Evolutionary conservation across 139 green algal genomes (phyloP), one percentile per base, ranked within the genome.

Genomic region (Yamagishiella unicocca): DNA sequence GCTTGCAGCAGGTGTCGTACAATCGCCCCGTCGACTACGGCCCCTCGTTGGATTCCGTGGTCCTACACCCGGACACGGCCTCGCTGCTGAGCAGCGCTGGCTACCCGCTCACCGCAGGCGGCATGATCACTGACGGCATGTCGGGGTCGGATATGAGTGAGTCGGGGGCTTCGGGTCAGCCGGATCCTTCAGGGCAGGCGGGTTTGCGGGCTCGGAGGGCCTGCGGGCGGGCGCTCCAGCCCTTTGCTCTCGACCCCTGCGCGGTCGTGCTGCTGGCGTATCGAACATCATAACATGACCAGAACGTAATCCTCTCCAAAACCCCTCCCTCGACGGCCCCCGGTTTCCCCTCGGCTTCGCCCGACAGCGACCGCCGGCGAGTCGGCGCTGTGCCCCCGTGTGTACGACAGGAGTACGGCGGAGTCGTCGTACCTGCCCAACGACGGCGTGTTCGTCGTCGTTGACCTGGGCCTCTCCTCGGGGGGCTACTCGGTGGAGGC

Each of bases 1-100:
- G 80, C 31, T 64, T 86, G 62, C 80, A 86, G 62, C 80, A 86
- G 80, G 80, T 86, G 38, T 86, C 80, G 42, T 74, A 78, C 62
- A 61, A 86, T 31, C 80, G 80, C 21, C 64, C 14, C 1, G 43
- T 61, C 7, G 43, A 77, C 80, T 77, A 27, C 21, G 80, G 80
- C 33, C 80, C 79, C n/a, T 0, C 10, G n/a, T 2, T 4, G 7
- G n/a, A n/a, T 19, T 24, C 14, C 42, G 62, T 76, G n/a, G 5
- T 22, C 7, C 25, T 86, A 17, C 24, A 22, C 7, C 64, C 80
- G 1, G 80, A 86, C 43, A 43, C n/a, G 33, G 0, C 31, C 31
- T 35, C 31, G 10, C 10, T 86, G 4, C 19, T 62, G 9, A 27
- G 1, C n/a, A n/a, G 67, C 58, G 14, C 58, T 22, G n/a, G 6